Base-by-base conservation (phyloP, 2,329 filamentous ascomycete genomes). In the Colletotrichum coccodes region DNA sequence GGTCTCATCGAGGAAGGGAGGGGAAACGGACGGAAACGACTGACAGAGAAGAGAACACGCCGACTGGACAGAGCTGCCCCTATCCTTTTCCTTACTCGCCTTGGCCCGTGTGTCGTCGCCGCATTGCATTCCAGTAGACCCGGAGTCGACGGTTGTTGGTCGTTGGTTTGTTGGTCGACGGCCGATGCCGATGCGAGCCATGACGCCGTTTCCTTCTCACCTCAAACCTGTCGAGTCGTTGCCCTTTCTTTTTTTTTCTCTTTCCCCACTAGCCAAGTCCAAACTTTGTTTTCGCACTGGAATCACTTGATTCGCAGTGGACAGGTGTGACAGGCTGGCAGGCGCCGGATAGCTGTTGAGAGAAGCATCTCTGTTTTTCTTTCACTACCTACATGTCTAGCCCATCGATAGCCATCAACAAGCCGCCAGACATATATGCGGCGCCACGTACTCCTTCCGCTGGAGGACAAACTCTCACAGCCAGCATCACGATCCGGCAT, bases 251-350 rank as follows among this genome's bases (percentile, higher is more conserved):
- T 23, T 11, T 44, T 16, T 23, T 18, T 14, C 12, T 23, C 8
- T 23, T 23, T 30, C 28, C 12, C 38, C 9, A n/a, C 28, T 16
- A 32, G 12, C 46, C 52, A 6, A 53, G n/a, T 4, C 47, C 38
- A 64, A 68, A 59, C 60, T 68, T 53, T 53, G 60, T 64, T 64
- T 59, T 49, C 46, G 60, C 65, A 44, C 47, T 57, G 32, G 52
- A 53, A 49, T 60, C 26, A 60, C 60, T 68, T 65, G 65, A 68
- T 60, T 52, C 65, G 53, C 58, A n/a, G n/a, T 12, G 32, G 32
- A 14, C 30, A 14, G 21, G 47, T n/a, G n/a, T n/a, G n/a, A n/a
- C n/a, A n/a, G n/a, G n/a, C n/a, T n/a, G n/a, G n/a, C n/a, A n/a
- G n/a, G n/a, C n/a, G n/a, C 53, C 28, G 47, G 60, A 54, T 38